Evolutionary conservation across 2,329 filamentous ascomycete species (phyloP).

Genomic region (Pestalotiopsis sp.): DNA sequence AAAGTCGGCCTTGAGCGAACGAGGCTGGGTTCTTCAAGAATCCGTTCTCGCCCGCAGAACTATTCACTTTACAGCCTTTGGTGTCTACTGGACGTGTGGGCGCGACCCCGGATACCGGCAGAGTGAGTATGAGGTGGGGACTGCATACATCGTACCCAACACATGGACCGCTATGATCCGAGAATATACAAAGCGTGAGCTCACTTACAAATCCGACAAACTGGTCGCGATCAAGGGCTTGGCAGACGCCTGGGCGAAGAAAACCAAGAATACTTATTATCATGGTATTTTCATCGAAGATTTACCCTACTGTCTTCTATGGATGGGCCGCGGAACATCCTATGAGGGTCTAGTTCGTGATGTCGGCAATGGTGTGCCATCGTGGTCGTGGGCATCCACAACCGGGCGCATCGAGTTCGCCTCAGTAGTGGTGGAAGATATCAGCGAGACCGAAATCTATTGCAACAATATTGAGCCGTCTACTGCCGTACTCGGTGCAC

Average conservation of each 20-base stretch:
- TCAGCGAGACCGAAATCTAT: not conserved
- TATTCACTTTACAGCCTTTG: not conserved
- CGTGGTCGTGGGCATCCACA: not conserved
- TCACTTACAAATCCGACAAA: not conserved
- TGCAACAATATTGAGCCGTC: not conserved
- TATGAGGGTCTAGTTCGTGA: not conserved
- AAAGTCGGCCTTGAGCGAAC: not conserved
- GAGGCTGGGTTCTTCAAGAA: not conserved
- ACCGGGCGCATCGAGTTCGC: not conserved
- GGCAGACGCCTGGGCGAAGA: not conserved
- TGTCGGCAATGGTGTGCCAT: not conserved
- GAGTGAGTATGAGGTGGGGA: not conserved
- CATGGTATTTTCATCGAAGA: not conserved
- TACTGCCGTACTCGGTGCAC: not conserved
- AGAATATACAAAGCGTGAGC: not conserved
- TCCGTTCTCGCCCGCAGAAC: not conserved
- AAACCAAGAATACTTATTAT: not conserved
- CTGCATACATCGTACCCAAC: not conserved
- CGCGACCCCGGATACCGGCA: not conserved
- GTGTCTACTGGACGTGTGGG: not conserved
- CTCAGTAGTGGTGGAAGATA: not conserved
- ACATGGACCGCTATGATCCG: not conserved
- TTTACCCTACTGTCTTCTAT: not conserved
- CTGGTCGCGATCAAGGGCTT: not conserved
- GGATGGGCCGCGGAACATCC: not conserved